A percentile compares a stretch with the other conserved stretches of the same genome.
Evolutionary conservation across 768 basidiomycete species (phyloP).

Genomic region (Paxillus involutus): DNA sequence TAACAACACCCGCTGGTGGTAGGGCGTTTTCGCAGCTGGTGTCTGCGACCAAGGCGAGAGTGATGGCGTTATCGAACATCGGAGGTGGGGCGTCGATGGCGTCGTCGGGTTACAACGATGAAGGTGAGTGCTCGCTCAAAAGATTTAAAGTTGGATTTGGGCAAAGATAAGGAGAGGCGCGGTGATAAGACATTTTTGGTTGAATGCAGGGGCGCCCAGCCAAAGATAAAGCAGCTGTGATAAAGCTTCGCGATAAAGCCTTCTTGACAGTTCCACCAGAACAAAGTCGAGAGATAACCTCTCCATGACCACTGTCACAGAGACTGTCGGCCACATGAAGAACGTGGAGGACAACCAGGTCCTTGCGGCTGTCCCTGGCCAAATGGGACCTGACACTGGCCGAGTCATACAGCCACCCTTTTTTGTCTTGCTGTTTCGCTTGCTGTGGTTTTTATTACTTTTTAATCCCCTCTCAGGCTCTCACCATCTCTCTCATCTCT

Average conservation of each 20-base stretch:
- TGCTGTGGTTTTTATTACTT: not conserved
- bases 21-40: constrained; percentile 7
- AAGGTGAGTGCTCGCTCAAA: not conserved
- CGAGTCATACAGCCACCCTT: not conserved
- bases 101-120: not conserved
- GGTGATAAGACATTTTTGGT: too few relatives aligned
- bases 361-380: not conserved
- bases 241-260: too few relatives aligned
- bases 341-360: not conserved
- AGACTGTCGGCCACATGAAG: too few relatives aligned
- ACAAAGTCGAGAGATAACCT: too few relatives aligned
- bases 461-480: not conserved
- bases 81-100: not conserved
- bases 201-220: too few relatives aligned
- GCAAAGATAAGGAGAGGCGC: not conserved
- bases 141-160: not conserved
- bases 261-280: too few relatives aligned
- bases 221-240: too few relatives aligned
- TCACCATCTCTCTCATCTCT: not conserved
- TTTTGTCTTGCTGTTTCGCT: not conserved
- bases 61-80: constrained; percentile 2
- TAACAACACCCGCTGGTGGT: not conserved
- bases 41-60: constrained; percentile 7
- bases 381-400: not conserved
- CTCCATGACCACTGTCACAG: too few relatives aligned